Evolutionary conservation across 495 filamentous ascomycete genomes (phyloP), one percentile per base, ranked within the genome.

Genomic region (Penicillium lividum): DNA sequence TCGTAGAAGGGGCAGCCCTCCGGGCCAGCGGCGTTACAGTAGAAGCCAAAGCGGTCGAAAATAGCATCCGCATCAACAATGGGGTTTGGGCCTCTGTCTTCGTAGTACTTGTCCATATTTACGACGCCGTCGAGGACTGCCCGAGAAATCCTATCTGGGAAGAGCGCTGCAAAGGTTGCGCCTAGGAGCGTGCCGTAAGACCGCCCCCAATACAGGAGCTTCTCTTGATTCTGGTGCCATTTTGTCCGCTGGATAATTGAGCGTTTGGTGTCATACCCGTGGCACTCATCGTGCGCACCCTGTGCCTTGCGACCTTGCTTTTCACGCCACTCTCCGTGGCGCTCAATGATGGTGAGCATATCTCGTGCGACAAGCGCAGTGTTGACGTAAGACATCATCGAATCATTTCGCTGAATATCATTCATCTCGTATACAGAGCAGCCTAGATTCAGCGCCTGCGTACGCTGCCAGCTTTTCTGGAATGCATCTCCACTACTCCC

Each of bases 131-230:
- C 83, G 6, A 86, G 69, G 4, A 84, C 65, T 28, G 75, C 62
- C 7, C 82, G 75, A 4, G 67, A 63, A 13, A 85, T 66, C 29
- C 81, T 77, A 47, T 82, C 71, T 0, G 83, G 83, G 33, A 74
- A 81, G 64, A 85, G 78, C 2, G 80, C 73, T 3, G 80, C 79
- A 58, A 83, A 82, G 3, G 77, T 82, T 0, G 83, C 74, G 0
- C 86, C 87, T 4, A 90, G 80, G 5, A 86, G 69, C 2, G 86
- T 87, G 4, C 87, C 88, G 61, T 90, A 90, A n/a, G 83, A 86
- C 15, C 88, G 80, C 9, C 88, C 82, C 75, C 87, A 87, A 48
- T 83, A 88, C 6, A 83, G 75, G 18, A 89, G 69, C 46, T 77
- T 80, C 62, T 80, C 76, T 29, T 64, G 45, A 42, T 76, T 80